phyloP scores from a whole-genome alignment of 2,329 filamentous ascomycete genomes.

The Arthrobotrys pseudoclavata region DNA sequence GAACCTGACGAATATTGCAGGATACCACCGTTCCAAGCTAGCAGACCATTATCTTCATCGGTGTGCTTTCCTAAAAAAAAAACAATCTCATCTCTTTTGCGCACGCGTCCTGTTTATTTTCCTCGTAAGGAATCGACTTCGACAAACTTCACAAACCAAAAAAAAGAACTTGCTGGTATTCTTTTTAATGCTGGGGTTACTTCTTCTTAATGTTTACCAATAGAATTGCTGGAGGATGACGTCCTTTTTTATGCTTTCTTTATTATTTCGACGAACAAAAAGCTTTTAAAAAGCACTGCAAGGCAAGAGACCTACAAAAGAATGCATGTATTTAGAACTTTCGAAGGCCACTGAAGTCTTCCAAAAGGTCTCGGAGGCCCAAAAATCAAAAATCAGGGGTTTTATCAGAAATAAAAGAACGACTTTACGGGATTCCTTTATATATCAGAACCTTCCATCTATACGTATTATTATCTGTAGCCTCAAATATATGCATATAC shows the following conservation, averaged over 20 bases:
- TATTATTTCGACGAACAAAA: slow-evolving; percentile 15
- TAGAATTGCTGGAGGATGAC: slow-evolving; percentile 17
- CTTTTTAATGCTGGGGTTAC: slow-evolving; percentile 15
- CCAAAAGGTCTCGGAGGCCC: slow-evolving; percentile 1
- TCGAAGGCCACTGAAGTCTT: neutral
- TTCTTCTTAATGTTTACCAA: slow-evolving; percentile 12
- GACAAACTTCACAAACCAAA: slow-evolving; percentile 9
- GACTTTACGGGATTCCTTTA: slow-evolving; percentile 11
- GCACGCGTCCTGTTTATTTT: slow-evolving; percentile 10
- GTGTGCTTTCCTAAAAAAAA: slow-evolving; percentile 31
- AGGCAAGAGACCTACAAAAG: slow-evolving; percentile 20
- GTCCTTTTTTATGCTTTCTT: neutral
- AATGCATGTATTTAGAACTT: slow-evolving; percentile 37
- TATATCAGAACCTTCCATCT: neutral
- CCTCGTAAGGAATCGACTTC: neutral
- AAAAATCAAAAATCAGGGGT: neutral
- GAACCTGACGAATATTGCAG: slow-evolving; percentile 51
- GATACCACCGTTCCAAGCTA: slow-evolving; percentile 10
- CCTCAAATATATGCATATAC: neutral
- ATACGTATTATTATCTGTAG: slow-evolving; percentile 1
- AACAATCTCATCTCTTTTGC: slow-evolving; percentile 22
- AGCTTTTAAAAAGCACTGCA: slow-evolving; percentile 16
- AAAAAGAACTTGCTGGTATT: slow-evolving; percentile 24
- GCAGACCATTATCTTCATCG: slow-evolving; percentile 8
- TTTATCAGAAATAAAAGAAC: slow-evolving; percentile 2